phyloP scores from a whole-genome alignment of 257 asterid genomes.

The Solanum corneliomulleri region DNA sequence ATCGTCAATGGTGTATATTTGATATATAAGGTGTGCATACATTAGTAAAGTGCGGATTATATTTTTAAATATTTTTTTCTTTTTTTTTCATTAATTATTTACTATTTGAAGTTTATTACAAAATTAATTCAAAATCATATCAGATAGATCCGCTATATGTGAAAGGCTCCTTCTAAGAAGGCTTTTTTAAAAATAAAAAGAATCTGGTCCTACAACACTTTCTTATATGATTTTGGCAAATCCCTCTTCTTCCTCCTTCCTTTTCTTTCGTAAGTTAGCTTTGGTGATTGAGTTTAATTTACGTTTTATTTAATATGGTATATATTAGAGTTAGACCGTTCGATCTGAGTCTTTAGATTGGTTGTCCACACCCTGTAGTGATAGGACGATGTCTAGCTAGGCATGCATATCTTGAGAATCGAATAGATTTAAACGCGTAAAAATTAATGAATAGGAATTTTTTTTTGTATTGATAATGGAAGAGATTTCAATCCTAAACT shows the following conservation, averaged over 20 bases:
- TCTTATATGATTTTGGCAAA: background rate
- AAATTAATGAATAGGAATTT: too few species aligned
- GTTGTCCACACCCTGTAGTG: too few species aligned
- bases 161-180: background rate
- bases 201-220: background rate
- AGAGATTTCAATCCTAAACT: background rate
- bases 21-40: background rate
- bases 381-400: background rate
- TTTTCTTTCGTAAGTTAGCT: background rate
- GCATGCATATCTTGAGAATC: background rate
- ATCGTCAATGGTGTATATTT: background rate
- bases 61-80: background rate
- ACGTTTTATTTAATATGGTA: background rate
- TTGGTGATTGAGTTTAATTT: too few species aligned
- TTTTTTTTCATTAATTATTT: background rate
- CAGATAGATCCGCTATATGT: rapidly evolving
- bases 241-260: too few species aligned
- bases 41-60: background rate
- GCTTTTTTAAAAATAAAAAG: background rate
- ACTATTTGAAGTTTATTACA: background rate
- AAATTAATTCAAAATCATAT: background rate
- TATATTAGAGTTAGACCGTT: background rate
- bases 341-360: too few species aligned
- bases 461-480: too few species aligned
- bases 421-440: too few species aligned